These are phyloP conservation scores for Binderoboletus segoi DNA, from an alignment of 1,284 basidiomycete species.

Conservation along the genomic window DNA sequence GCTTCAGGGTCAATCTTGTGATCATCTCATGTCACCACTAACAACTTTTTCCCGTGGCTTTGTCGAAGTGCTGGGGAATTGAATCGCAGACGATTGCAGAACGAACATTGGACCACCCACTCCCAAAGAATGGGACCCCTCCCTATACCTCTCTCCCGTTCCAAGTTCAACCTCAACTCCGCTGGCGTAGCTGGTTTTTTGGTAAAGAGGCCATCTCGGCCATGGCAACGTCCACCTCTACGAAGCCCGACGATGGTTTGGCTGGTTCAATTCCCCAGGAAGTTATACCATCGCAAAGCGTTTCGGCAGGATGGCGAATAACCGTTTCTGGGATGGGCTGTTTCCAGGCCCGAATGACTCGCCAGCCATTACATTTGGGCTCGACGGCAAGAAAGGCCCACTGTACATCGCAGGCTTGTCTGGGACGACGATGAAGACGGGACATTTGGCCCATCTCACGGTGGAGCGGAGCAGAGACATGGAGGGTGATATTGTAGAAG, in stretches of 20 bases:
- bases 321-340: constrained; percentile 32
- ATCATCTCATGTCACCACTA: not conserved
- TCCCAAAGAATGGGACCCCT: constrained; percentile 19
- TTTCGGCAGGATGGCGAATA: constrained; percentile 32
- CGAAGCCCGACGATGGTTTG: constrained; percentile 29
- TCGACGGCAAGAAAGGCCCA: constrained; percentile 34
- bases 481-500: constrained; percentile 1
- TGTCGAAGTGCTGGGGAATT: too few relatives aligned
- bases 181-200: constrained; percentile 32
- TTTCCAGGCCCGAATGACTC: constrained; percentile 30
- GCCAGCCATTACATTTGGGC: constrained; percentile 25
- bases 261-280: constrained; percentile 39
- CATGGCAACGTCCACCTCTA: constrained; percentile 35
- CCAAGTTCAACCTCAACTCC: constrained; percentile 25
- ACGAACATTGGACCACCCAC: not conserved
- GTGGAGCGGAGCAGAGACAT: constrained; percentile 13
- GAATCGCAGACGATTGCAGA: not conserved
- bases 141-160: constrained; percentile 6
- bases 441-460: constrained; percentile 29
- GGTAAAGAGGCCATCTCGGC: constrained; percentile 36
- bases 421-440: constrained; percentile 24
- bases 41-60: too few relatives aligned
- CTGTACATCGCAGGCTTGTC: constrained; percentile 23
- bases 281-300: constrained; percentile 31
- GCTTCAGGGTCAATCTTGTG: not conserved